Evolutionary conservation across 2,329 filamentous ascomycete species (phyloP).

Genomic region (Nakataea oryzae): DNA sequence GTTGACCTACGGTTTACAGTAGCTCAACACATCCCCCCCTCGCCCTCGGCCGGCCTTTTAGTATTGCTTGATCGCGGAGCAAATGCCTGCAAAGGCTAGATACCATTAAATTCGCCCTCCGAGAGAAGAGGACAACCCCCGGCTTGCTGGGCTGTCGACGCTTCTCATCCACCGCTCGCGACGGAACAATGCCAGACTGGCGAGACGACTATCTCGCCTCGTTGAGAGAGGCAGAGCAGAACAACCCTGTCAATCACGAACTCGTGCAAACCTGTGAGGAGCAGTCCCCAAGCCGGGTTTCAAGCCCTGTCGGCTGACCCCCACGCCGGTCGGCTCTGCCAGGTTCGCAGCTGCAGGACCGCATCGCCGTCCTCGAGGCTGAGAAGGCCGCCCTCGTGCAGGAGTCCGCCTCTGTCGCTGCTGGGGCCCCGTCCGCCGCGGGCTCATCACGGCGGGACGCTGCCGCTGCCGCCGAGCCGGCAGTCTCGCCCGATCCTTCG

Average conservation of each 20-base stretch:
- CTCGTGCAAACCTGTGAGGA: slow-evolving; percentile 68
- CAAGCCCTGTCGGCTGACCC: neutral
- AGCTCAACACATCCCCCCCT: neutral
- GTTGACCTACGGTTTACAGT: neutral
- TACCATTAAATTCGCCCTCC: no score
- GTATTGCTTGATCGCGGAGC: neutral
- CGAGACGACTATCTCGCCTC: slow-evolving; percentile 70
- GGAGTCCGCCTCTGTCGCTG: neutral
- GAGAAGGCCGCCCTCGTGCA: slow-evolving; percentile 29
- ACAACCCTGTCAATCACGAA: slow-evolving; percentile 48
- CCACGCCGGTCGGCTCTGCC: no score
- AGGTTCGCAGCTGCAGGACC: slow-evolving; percentile 59
- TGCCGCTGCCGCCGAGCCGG: slow-evolving; percentile 3
- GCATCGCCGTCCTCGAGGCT: slow-evolving; percentile 52
- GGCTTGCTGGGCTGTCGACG: neutral
- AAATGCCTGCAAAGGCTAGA: neutral
- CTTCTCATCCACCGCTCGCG: neutral
- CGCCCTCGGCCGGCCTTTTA: neutral
- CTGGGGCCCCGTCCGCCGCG: neutral
- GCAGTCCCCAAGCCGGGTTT: neutral
- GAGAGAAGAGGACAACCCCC: neutral
- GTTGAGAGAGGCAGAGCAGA: slow-evolving; percentile 61
- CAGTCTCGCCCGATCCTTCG: slow-evolving; percentile 18
- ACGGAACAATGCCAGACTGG: slow-evolving; percentile 52
- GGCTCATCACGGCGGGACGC: neutral